These are phyloP conservation scores for Aspergillus fructus DNA, from an alignment of 2,329 filamentous ascomycete genomes.

Conservation along the genomic window DNA sequence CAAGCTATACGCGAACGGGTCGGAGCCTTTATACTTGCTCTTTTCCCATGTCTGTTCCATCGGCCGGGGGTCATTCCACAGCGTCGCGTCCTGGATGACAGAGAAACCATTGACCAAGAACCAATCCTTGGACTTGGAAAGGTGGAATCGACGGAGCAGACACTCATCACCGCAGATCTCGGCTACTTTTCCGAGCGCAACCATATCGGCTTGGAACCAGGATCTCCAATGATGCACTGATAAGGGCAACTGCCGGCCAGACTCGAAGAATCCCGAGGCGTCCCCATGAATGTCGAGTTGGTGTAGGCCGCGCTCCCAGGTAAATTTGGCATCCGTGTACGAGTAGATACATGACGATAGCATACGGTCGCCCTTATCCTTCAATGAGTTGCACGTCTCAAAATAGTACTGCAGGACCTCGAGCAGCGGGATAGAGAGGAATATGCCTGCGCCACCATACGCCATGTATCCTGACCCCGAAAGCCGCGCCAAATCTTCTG, in stretches of 20 bases:
- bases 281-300: conserved; percentile 56
- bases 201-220: conserved; percentile 18
- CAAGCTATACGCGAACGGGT: conserved; percentile 50
- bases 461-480: conserved; percentile 54
- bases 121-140: conserved; percentile 13
- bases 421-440: conserved; percentile 53
- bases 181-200: conserved; percentile 12
- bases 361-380: conserved; percentile 51
- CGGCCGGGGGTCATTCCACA: conserved; percentile 36
- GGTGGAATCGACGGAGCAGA: conserved; percentile 14
- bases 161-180: conserved; percentile 17
- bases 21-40: conserved; percentile 35
- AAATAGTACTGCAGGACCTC: conserved; percentile 46
- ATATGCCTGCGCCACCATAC: conserved; percentile 58
- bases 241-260: conserved; percentile 47
- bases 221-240: conserved; percentile 21
- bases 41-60: conserved; percentile 55
- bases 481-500: conserved; percentile 53
- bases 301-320: conserved; percentile 51
- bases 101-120: conserved; percentile 56
- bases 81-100: conserved; percentile 48
- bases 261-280: conserved; percentile 57
- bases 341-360: conserved; percentile 54
- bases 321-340: conserved; percentile 52
- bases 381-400: conserved; percentile 47